These are phyloP conservation scores for Rhodosorus marinus DNA, from an alignment of 23 red algal species.

Conservation along the genomic window DNA sequence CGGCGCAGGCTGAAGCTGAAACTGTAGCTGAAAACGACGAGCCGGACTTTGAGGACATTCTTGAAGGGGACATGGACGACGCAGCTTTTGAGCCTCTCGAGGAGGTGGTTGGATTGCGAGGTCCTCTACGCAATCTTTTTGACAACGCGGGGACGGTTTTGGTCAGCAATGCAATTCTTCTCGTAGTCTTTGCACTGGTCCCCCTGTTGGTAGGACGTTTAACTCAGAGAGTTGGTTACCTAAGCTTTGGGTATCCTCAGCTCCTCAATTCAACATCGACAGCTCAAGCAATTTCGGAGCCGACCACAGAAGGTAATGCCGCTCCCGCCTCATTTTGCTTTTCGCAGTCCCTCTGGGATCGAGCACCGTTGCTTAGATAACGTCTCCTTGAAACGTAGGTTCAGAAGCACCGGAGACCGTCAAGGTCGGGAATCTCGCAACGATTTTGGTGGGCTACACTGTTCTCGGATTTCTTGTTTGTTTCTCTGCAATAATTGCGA, in stretches of 20 bases:
- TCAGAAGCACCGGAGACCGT: no score
- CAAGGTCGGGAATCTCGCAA: no score
- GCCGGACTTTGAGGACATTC: neutral
- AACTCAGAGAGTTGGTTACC: neutral
- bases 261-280: no score
- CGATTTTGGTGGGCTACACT: conserved; percentile 49
- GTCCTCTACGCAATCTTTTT: conserved; percentile 56
- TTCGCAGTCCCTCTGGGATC: no score
- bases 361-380: no score
- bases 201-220: conserved; percentile 45
- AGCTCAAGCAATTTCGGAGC: no score
- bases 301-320: no score
- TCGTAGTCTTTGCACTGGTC: conserved; percentile 48
- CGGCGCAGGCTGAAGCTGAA: neutral
- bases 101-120: conserved; percentile 58
- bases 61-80: conserved; percentile 27
- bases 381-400: no score
- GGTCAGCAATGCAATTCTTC: conserved; percentile 49
- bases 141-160: conserved; percentile 79
- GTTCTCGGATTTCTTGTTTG: conserved; percentile 23
- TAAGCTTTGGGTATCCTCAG: no score
- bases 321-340: no score
- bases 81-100: conserved; percentile 59
- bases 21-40: conserved; percentile 10
- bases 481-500: conserved; percentile 25